Evolutionary conservation across 768 basidiomycete species (phyloP), one percentile per base, ranked within the genome.

Genomic region (Sarcomyxa edulis): DNA sequence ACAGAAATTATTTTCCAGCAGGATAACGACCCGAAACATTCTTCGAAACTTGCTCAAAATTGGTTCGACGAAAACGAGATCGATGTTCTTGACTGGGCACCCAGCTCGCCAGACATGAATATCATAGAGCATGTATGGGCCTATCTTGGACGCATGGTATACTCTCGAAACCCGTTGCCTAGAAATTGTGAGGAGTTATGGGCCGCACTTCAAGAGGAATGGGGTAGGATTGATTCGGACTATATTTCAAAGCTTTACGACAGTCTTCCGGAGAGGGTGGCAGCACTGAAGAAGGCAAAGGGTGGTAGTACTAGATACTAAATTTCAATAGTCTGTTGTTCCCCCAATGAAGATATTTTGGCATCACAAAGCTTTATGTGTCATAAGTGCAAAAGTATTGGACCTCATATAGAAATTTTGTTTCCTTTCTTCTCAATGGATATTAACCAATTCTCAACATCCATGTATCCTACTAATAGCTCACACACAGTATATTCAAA

Each of bases 121-220:
- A 56, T 61, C 38, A 60, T 62, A n/a, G 58, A 64, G 49, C 50
- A 44, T 9, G 26, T 61, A 5, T 64, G 62, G 60, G 49, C 48
- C n/a, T 44, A 52, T 34, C 52, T 62, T 26, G 62, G 61, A 42
- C 16, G 15, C 12, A 3, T 20, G 28, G 24, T 44, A 19, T 21
- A 39, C 7, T 16, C n/a, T 8, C 30, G 23, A n/a, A 20, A 12
- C 11, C 18, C 20, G 7, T 11, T 19, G n/a, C 46, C 46, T 10
- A 39, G 32, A 19, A 44, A 35, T 32, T 11, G 19, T 7, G 39
- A 41, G 19, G 26, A 40, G 25, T 35, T 48, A 18, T 36, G 37
- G 43, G 39, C 27, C 10, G 35, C 43, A 8, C 27, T 44, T 20
- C 39, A 29, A 21, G 35, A 37, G 28, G 39, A 40, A 19, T 43